Percentiles rank a stretch among this genome's conserved stretches.
Conservation (phyloP, 1,284 basidiomycete species). For the Ceratobasidium theobromae region DNA sequence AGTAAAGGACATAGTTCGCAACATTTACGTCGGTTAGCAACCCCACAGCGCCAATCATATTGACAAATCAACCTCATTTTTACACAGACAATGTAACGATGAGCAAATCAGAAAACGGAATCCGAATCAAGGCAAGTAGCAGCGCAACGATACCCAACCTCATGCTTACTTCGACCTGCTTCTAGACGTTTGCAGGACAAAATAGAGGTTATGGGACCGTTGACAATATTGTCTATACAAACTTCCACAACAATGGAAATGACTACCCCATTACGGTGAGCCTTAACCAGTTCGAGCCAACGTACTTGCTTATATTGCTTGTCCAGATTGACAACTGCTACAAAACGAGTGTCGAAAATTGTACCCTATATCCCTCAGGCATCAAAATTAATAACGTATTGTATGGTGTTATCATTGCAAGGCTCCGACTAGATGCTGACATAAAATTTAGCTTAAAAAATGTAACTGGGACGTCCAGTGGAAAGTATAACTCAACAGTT, state of each 20-base stretch:
- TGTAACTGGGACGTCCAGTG: slow-evolving; percentile 27
- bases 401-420: background rate
- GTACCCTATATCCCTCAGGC: slow-evolving; percentile 27
- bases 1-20: slow-evolving; percentile 53
- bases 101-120: slow-evolving; percentile 6
- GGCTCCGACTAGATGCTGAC: background rate
- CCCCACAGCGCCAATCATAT: too few species aligned
- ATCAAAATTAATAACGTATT: slow-evolving; percentile 30
- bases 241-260: slow-evolving; percentile 29
- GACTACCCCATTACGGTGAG: slow-evolving; percentile 29
- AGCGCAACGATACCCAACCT: background rate
- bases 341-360: slow-evolving; percentile 23
- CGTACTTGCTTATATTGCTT: background rate
- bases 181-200: slow-evolving; percentile 7
- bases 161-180: background rate
- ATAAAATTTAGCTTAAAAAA: background rate
- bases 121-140: slow-evolving; percentile 1
- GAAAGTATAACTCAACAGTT: slow-evolving; percentile 30
- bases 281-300: background rate
- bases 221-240: slow-evolving; percentile 16
- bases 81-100: background rate
- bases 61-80: too few species aligned
- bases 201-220: slow-evolving; percentile 17
- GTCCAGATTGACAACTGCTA: slow-evolving; percentile 30
- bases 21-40: slow-evolving; percentile 3